Evolutionary conservation across 2,329 filamentous ascomycete species (phyloP).

Genomic region (Bertia moriformis): DNA sequence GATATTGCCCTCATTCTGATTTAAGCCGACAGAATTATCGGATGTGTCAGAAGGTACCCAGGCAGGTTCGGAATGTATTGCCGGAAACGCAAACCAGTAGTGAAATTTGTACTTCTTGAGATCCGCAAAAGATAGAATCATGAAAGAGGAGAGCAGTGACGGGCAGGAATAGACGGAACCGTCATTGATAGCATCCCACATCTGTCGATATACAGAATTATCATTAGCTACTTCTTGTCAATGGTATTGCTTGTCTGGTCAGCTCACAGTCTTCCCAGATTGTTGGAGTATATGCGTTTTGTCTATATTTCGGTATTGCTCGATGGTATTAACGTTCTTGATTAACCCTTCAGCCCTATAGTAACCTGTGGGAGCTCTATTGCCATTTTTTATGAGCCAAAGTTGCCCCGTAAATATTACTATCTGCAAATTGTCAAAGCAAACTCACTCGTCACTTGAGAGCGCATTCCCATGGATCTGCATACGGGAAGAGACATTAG

Average conservation of each 20-base stretch:
- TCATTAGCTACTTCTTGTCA: background rate
- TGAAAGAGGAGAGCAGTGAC: slow-evolving; percentile 77
- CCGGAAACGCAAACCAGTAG: slow-evolving; percentile 97
- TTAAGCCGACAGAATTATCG: background rate
- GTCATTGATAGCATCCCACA: slow-evolving; percentile 95
- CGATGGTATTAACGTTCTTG: slow-evolving; percentile 89
- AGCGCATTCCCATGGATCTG: slow-evolving; percentile 80
- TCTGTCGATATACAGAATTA: slow-evolving; percentile 37
- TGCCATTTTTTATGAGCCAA: background rate
- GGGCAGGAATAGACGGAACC: slow-evolving; percentile 92
- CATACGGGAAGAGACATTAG: slow-evolving; percentile 71
- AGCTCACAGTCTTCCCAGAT: slow-evolving; percentile 59
- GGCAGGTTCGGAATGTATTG: slow-evolving; percentile 71
- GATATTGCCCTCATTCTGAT: background rate
- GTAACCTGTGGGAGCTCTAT: slow-evolving; percentile 52
- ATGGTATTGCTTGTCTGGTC: background rate
- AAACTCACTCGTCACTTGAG: slow-evolving; percentile 14
- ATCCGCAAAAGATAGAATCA: slow-evolving; percentile 82
- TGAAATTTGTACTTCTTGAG: slow-evolving; percentile 94
- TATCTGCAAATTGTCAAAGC: background rate
- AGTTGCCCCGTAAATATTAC: no score
- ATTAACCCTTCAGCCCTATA: slow-evolving; percentile 86
- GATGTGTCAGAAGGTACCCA: slow-evolving; percentile 52
- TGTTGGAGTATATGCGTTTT: slow-evolving; percentile 65
- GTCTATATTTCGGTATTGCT: slow-evolving; percentile 77